A percentile compares a stretch with the other conserved stretches of the same genome.
These are phyloP conservation scores for Gossypioides kirkii DNA, from an alignment of 345 rosid species.

Conservation along the genomic window DNA sequence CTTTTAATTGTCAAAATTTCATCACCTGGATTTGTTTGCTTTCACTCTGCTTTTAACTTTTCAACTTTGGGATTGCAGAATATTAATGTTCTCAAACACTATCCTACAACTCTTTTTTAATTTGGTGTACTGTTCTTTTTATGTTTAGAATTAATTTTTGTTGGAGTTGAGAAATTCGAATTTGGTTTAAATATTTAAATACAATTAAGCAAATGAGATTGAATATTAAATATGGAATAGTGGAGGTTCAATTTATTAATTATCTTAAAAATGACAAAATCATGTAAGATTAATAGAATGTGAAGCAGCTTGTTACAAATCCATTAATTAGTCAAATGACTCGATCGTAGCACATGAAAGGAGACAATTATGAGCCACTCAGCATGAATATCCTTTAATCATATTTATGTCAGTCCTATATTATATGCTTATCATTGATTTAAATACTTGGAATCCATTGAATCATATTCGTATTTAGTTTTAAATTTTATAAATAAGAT, in stretches of 20 bases:
- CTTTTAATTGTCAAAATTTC: not conserved
- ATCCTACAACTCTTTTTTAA: not conserved
- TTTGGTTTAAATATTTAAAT: too few species aligned
- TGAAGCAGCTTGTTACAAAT: constrained; percentile 1
- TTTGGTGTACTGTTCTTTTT: too few species aligned
- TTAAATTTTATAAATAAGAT: too few species aligned
- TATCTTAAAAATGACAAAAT: not conserved
- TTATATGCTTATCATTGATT: constrained; percentile 18
- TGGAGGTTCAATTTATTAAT: not conserved
- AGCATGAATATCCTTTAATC: not conserved
- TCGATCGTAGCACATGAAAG: constrained; percentile 3
- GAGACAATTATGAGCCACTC: constrained; percentile 18
- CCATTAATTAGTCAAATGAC: constrained; percentile 12
- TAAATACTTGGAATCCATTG: too few species aligned
- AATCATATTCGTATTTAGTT: too few species aligned
- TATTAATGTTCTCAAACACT: not conserved
- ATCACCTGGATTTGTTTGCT: not conserved
- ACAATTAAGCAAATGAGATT: too few species aligned
- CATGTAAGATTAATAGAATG: not conserved
- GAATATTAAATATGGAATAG: not conserved
- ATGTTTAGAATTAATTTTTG: too few species aligned
- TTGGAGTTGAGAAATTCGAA: too few species aligned
- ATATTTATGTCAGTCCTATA: not conserved
- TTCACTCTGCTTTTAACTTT: not conserved
- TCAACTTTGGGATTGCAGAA: not conserved